These are phyloP conservation scores for Sphaerulina musiva DNA, from an alignment of 2,329 filamentous ascomycete genomes.

Conservation along the genomic window DNA sequence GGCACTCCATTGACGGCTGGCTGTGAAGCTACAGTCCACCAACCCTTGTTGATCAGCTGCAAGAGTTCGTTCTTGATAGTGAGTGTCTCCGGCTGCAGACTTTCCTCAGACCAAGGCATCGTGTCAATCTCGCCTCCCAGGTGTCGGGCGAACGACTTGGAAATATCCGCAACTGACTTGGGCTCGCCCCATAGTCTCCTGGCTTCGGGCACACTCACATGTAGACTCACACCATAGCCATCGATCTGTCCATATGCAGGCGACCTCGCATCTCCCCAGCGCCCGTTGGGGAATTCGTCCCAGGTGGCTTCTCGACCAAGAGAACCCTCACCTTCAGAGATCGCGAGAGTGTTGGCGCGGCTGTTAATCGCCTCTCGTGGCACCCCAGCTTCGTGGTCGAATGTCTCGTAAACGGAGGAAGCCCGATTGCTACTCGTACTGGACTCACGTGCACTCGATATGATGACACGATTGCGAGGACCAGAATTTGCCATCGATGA, in stretches of 20 bases:
- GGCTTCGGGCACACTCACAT: slow-evolving; percentile 80
- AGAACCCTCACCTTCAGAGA: slow-evolving; percentile 86
- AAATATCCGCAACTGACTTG: slow-evolving; percentile 63
- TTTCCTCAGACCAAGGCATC: slow-evolving; percentile 91
- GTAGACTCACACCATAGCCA: slow-evolving; percentile 93
- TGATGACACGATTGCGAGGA: slow-evolving; percentile 80
- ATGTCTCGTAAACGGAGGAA: slow-evolving; percentile 54
- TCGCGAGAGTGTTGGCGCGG: slow-evolving; percentile 78
- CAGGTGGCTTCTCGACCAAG: slow-evolving; percentile 92
- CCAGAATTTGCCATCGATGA: slow-evolving; percentile 76
- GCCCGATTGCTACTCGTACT: slow-evolving; percentile 47
- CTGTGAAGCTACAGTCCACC: slow-evolving; percentile 96
- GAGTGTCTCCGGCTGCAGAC: slow-evolving; percentile 73
- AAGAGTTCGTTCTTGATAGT: slow-evolving; percentile 72
- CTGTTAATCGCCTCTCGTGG: slow-evolving; percentile 62
- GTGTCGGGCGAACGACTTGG: slow-evolving; percentile 70
- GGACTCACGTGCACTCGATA: slow-evolving; percentile 52
- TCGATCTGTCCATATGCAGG: slow-evolving; percentile 95
- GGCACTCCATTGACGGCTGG: slow-evolving; percentile 82
- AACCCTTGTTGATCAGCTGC: slow-evolving; percentile 71
- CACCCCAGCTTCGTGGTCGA: slow-evolving; percentile 70
- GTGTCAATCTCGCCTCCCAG: slow-evolving; percentile 71
- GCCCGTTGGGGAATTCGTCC: slow-evolving; percentile 96
- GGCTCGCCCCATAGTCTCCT: slow-evolving; percentile 81
- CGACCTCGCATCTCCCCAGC: slow-evolving; percentile 88